Evolutionary conservation across 495 filamentous ascomycete genomes (phyloP), one percentile per base, ranked within the genome.

Genomic region (Trypethelium eluteriae): DNA sequence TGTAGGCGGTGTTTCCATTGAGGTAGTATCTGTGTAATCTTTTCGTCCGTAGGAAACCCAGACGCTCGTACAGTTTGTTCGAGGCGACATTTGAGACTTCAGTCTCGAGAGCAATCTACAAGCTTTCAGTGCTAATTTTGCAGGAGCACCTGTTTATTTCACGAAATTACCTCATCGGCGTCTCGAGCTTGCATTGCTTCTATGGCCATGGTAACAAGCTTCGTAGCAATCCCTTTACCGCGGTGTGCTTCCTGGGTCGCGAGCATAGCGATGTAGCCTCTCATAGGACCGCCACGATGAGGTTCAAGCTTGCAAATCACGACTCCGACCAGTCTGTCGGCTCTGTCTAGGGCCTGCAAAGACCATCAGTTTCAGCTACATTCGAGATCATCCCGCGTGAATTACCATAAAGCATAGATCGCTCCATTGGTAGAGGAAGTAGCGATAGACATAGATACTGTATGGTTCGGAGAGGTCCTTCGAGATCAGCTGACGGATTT

Each of bases 191-290:
- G 84, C 95, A 99, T 98, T 41, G 88, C 89, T 74, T 96, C 91
- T 68, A 99, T 94, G 7, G 92, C 91, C 85, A 88, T 90, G 66
- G 88, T 81, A 14, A 98, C 95, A 32, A 99, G 79, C 62, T 85
- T 86, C 4, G 93, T 96, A 16, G 93, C 94, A 64, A 99, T 93
- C n/a, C 94, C 91, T 57, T 85, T 83, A 1, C 92, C 91, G 3
- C 95, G 85, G 73, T 89, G 88, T 34, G 86, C 80, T 64, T 91
- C 83, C 63, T 85, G 83, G 36, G 95, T 91, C 36, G 93, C 95
- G 62, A 99, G 82, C 95, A 99, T 99, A 74, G 95, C 95, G 69
- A 99, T 97, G 79, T 99, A 99, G 64, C 95, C 95, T 64, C 95
- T 86, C 67, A 92, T 75, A 0, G 91, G 91, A 11, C 92, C 88